phyloP scores from a whole-genome alignment of 345 rosid species.

The Bretschneidera sinensis region DNA sequence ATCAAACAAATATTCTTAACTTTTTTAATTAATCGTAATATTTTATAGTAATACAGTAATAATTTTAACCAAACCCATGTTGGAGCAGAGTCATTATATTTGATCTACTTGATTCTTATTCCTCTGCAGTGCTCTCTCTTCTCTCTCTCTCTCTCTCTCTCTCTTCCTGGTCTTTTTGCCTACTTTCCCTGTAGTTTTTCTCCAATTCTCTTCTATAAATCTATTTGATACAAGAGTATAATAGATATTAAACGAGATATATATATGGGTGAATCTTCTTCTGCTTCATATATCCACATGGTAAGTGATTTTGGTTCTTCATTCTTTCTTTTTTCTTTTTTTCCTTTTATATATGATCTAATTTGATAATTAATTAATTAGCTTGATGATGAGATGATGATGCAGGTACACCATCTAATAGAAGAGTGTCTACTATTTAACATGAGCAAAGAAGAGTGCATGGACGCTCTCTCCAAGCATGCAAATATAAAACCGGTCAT shows the following conservation, averaged over 20 bases:
- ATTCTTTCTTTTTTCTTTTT: not conserved
- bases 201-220: not conserved
- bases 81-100: no score
- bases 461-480: conserved; percentile 83
- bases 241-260: not conserved
- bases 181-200: not conserved
- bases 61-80: no score
- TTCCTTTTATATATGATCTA: not conserved
- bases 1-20: no score
- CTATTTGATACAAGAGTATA: no score
- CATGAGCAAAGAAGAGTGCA: conserved; percentile 90
- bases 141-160: not conserved
- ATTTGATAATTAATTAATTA: no score
- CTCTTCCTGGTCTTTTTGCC: not conserved
- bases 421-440: conserved; percentile 82
- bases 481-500: conserved; percentile 80
- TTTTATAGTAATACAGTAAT: no score
- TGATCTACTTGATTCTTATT: no score
- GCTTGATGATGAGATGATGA: not conserved
- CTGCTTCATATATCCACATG: conserved; percentile 65
- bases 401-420: conserved; percentile 87
- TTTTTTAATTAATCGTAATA: no score
- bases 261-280: conserved; percentile 43
- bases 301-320: conserved; percentile 19
- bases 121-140: conserved; percentile 10